Base-by-base conservation (phyloP, 352 stramenopile genomes). In the Phytophthora nicotianae region DNA sequence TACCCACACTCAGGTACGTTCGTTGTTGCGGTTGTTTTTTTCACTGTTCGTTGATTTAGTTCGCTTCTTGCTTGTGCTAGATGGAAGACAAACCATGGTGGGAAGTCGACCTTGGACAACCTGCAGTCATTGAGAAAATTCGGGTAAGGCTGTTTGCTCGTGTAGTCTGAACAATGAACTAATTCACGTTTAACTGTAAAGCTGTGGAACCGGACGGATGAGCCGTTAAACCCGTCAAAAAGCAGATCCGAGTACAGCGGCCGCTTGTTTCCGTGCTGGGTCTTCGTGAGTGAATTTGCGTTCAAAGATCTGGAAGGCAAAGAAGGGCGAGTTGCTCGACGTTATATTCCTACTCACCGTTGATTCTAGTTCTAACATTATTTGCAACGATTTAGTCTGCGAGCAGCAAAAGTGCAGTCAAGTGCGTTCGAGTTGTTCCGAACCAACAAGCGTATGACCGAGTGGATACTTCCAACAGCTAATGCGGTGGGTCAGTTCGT, bases 81-180 rank as follows among this genome's bases (percentile, higher is more conserved):
- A 62, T 96, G 49, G 92, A 98, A 50, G 75, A 95, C 9, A 91
- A 97, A 67, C 84, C 91, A 17, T 98, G 89, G 90, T 98, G 93
- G 85, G 89, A 98, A 69, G 90, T 98, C 8, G 87, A 98, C 55
- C 72, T 98, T 10, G 83, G 84, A 0, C 82, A 92, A 51, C 76
- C 81, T 13, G 80, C 81, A 8, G 82, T 91, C 37, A 85, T 93
- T n/a, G 74, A 92, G 48, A 84, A 76, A 11, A 93, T 95, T 35
- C 75, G 82, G 41, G 85, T 94, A 58, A 24, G 2, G 5, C 13
- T 27, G 4, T 11, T 26, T 32, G 2, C 43, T 47, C 11, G 19
- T 19, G 17, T n/a, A 33, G 38, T n/a, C 40, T 6, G 0, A n/a
- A 33, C 23, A 10, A 20, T 24, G 20, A 33, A 10, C 17, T 50